phyloP scores from a whole-genome alignment of 1,284 basidiomycete species.

The Amylostereum areolatum region DNA sequence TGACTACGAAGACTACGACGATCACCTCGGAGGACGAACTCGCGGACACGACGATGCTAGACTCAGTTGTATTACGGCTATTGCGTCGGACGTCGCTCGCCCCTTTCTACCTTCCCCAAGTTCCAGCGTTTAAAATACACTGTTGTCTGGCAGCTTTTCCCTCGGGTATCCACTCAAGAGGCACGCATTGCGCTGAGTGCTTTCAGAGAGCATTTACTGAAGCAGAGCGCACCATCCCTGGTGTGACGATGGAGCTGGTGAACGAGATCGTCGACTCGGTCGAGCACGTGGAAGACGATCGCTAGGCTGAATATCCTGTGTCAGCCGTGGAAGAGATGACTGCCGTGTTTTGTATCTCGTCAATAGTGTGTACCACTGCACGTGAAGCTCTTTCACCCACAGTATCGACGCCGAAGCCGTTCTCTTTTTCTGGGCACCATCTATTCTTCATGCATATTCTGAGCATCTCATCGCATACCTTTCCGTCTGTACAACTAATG shows the following conservation, averaged over 20 bases:
- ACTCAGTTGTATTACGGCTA: slow-evolving; percentile 90
- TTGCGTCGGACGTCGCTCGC: slow-evolving; percentile 64
- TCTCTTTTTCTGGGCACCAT: not conserved
- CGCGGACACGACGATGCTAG: slow-evolving; percentile 84
- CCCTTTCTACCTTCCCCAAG: slow-evolving; percentile 1
- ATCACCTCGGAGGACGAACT: slow-evolving; percentile 56
- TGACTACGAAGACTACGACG: slow-evolving; percentile 53
- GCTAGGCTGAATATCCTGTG: slow-evolving; percentile 1
- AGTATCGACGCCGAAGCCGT: too few relatives aligned
- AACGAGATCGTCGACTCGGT: slow-evolving; percentile 89
- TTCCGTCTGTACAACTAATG: not conserved
- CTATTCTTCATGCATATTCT: slow-evolving; percentile 1
- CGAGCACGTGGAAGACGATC: slow-evolving; percentile 77
- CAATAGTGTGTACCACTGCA: too few relatives aligned
- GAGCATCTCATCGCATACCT: not conserved
- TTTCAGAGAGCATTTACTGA: slow-evolving; percentile 87
- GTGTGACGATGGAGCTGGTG: slow-evolving; percentile 75
- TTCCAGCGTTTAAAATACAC: slow-evolving; percentile 3
- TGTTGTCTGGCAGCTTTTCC: slow-evolving; percentile 61
- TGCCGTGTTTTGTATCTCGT: too few relatives aligned
- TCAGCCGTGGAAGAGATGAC: too few relatives aligned
- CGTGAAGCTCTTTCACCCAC: too few relatives aligned
- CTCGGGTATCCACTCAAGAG: slow-evolving; percentile 82
- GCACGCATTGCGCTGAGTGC: slow-evolving; percentile 79
- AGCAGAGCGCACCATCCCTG: slow-evolving; percentile 84